Evolutionary conservation across 495 filamentous ascomycete genomes (phyloP), one percentile per base, ranked within the genome.

Genomic region (Talaromyces proteolyticus): DNA sequence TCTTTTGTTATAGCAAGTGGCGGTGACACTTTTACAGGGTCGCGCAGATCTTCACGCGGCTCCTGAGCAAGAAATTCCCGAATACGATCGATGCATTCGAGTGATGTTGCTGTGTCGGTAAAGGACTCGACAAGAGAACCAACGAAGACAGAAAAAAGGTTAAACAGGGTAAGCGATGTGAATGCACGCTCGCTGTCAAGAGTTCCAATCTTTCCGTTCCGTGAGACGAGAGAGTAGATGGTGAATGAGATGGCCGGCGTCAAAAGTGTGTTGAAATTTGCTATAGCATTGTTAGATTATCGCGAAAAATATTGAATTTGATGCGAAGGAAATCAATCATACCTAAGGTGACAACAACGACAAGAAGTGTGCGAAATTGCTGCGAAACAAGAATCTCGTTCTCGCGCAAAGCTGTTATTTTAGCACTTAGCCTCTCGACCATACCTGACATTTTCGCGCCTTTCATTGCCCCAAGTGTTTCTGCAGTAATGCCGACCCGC

Each of bases 381-480:
- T 59, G 68, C 3, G 70, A 70, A 38, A 65, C 68, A 0, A 60
- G 37, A 0, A 80, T 55, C 49, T 81, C 78, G 4, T 73, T 59
- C 5, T 74, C 59, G n/a, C 72, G 63, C 20, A 77, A 59, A 0
- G 47, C 25, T 16, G 72, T 55, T 6, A 80, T 59, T 19, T 63
- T 69, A 16, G 57, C 19, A 2, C 60, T 58, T 2, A 81, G 51
- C 2, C 40, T 44, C 0, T 65, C 53, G n/a, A 72, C 69, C 5
- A 84, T 54, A 2, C 80, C 82, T 6, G 74, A 67, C 73, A 82
- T 80, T 52, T 84, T 85, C 42, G 83, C 59, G 26, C 69, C 70
- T 53, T 83, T 82, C 58, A 82, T 78, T 0, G 74, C 69, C 6
- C 70, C 59, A 7, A 86, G 62, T 51, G 76, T 69, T 3, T 68